Evolutionary conservation across 2,329 filamentous ascomycete species (phyloP), one percentile per base, ranked within the genome.

Genomic region (Colletotrichum australisinense): DNA sequence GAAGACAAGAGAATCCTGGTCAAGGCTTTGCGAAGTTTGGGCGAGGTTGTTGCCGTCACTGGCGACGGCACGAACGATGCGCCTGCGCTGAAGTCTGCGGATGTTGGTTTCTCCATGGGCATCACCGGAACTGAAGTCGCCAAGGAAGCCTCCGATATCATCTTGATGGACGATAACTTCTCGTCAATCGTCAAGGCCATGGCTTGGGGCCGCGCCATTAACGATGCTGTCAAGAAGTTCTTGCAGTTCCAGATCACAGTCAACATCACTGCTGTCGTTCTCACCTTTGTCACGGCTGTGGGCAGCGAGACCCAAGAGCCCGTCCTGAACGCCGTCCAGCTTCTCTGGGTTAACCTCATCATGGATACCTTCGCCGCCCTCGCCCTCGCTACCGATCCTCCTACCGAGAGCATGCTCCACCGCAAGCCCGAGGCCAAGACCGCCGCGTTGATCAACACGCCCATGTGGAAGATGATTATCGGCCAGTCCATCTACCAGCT

Each of bases 401-500:
- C 93, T 0, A 92, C 90, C 1, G 87, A 88, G 74, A 90, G 88
- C 75, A 91, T 94, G 69, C 85, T 94, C n/a, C 84, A 93, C 74
- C 89, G 93, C 49, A 93, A 93, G 79, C 94, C 94, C 1, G 91
- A 94, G 72, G 89, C 91, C 3, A 95, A 95, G 79, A 92, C 90
- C 35, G 92, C 93, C 7, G 88, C 93, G 1, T 86, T 96, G 6
- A 94, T 96, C 77, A 94, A 89, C 3, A 84, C 92, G 57, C 92
- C 90, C 53, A 96, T 96, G 94, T 94, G 93, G 92, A 97, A 97
- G 85, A 97, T 95, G 93, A 95, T 97, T 73, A 89, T 95, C 67
- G 94, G 93, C 0, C 93, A 97, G 80, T 89, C 93, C 8, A 90
- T 95, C 75, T 95, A 93, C 80, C 93, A 97, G 80, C 88, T 96